phyloP scores from a whole-genome alignment of 2,329 filamentous ascomycete species.

The Alternaria arbusti region DNA sequence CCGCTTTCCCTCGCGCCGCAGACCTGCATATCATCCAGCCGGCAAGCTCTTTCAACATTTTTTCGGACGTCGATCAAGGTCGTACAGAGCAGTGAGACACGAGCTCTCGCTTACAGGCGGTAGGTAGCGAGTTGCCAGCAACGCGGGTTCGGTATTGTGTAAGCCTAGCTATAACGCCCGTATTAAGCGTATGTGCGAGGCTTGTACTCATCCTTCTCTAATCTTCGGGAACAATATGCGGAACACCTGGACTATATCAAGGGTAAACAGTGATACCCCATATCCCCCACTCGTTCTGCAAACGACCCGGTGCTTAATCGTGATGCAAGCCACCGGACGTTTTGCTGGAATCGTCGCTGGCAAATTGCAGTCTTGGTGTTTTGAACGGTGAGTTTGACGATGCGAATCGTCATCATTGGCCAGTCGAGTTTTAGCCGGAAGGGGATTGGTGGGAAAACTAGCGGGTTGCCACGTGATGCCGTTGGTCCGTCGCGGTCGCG shows the following conservation, averaged over 20 bases:
- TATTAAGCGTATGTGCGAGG: conserved; percentile 16
- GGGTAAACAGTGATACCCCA: conserved; percentile 5
- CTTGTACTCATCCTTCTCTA: not conserved
- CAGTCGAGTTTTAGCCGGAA: conserved; percentile 15
- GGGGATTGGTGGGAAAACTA: conserved; percentile 21
- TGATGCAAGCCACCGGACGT: conserved; percentile 12
- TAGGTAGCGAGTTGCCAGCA: conserved; percentile 18
- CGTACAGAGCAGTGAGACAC: conserved; percentile 15
- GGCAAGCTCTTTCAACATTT: not conserved
- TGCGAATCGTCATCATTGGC: conserved; percentile 11
- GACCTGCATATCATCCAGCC: not conserved
- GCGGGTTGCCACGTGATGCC: conserved; percentile 20
- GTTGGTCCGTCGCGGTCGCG: not conserved
- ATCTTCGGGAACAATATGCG: conserved; percentile 2
- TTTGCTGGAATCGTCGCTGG: not conserved
- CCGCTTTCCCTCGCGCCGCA: not conserved
- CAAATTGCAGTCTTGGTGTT: conserved; percentile 7
- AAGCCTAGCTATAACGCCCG: conserved; percentile 17
- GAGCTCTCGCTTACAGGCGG: conserved; percentile 19
- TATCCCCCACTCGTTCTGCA: not conserved
- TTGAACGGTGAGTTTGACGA: not conserved
- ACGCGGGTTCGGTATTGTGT: conserved; percentile 14
- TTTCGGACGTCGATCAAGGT: conserved; percentile 9
- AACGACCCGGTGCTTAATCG: not conserved
- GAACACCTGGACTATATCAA: not conserved